These are phyloP conservation scores for Mitragyna speciosa DNA, from an alignment of 257 asterid genomes.

Conservation along the genomic window DNA sequence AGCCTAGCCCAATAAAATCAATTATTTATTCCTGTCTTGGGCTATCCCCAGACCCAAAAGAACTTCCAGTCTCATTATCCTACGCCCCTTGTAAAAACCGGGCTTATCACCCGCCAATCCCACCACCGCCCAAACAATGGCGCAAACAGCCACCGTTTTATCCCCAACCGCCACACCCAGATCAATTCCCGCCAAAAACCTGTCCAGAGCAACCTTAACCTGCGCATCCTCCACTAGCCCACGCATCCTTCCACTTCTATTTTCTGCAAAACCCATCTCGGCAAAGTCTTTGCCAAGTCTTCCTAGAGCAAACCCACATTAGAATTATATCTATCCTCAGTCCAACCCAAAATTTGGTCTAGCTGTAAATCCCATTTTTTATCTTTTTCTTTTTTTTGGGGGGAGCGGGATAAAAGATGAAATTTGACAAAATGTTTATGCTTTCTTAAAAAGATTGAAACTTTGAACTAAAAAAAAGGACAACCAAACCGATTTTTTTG, in stretches of 20 bases:
- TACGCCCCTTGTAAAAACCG: background rate
- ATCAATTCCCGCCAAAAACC: conserved; percentile 46
- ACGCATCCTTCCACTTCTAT: conserved; percentile 6
- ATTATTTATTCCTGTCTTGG: background rate
- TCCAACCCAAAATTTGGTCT: conserved; percentile 62
- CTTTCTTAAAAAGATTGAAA: background rate
- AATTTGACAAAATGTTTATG: background rate
- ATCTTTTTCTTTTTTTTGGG: background rate
- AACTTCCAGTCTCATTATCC: background rate
- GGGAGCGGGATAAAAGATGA: background rate
- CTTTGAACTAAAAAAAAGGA: background rate
- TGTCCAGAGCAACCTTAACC: conserved; percentile 11
- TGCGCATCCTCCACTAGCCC: conserved; percentile 23
- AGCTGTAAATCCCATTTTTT: conserved; percentile 35
- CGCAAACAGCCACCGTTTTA: conserved; percentile 10
- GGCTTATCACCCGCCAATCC: background rate
- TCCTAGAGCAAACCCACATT: conserved; percentile 38
- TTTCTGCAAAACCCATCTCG: conserved; percentile 14
- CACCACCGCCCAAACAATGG: conserved; percentile 8
- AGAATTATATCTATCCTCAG: conserved; percentile 53
- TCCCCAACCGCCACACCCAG: conserved; percentile 25
- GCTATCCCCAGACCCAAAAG: background rate
- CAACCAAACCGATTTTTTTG: too few relatives aligned
- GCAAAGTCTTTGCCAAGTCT: conserved; percentile 12
- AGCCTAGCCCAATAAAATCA: background rate